These are phyloP conservation scores for Ajuga chamaepitys DNA, from an alignment of 257 asterid genomes.

Conservation along the genomic window DNA sequence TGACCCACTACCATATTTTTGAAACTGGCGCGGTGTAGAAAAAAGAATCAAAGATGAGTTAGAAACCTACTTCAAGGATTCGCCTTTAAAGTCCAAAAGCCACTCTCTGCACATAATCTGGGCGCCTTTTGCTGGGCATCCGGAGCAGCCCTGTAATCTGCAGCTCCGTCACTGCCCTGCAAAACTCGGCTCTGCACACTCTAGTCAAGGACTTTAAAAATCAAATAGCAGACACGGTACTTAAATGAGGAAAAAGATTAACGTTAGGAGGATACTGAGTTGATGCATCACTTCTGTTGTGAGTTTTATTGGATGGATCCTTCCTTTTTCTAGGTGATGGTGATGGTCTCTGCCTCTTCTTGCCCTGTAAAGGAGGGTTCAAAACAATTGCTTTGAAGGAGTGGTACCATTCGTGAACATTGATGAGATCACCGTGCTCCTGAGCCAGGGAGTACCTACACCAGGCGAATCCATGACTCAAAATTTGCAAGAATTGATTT, in stretches of 20 bases:
- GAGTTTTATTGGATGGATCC: constrained; percentile 17
- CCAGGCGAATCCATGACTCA: constrained; percentile 4
- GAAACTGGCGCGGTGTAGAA: no score
- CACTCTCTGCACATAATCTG: constrained; percentile 87
- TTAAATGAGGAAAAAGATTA: neutral
- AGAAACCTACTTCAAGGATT: neutral
- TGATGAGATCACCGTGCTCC: constrained; percentile 93
- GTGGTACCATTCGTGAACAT: constrained; percentile 86
- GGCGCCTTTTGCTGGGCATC: constrained; percentile 92
- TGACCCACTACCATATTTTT: no score
- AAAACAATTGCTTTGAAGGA: constrained; percentile 62
- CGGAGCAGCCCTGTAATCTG: constrained; percentile 87
- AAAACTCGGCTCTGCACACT: constrained; percentile 70
- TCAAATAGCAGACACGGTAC: neutral
- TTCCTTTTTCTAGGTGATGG: constrained; percentile 76
- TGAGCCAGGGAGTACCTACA: constrained; percentile 78
- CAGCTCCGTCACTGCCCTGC: constrained; percentile 83
- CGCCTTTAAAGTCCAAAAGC: constrained; percentile 72
- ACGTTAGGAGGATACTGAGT: constrained; percentile 73
- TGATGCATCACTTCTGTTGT: constrained; percentile 46
- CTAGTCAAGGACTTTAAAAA: constrained; percentile 40
- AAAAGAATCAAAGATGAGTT: no score
- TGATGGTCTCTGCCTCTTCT: constrained; percentile 38
- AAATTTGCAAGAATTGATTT: neutral
- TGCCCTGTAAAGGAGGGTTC: constrained; percentile 28